Conservation (phyloP, 495 filamentous ascomycete genomes). For the Thozetella sp. region DNA sequence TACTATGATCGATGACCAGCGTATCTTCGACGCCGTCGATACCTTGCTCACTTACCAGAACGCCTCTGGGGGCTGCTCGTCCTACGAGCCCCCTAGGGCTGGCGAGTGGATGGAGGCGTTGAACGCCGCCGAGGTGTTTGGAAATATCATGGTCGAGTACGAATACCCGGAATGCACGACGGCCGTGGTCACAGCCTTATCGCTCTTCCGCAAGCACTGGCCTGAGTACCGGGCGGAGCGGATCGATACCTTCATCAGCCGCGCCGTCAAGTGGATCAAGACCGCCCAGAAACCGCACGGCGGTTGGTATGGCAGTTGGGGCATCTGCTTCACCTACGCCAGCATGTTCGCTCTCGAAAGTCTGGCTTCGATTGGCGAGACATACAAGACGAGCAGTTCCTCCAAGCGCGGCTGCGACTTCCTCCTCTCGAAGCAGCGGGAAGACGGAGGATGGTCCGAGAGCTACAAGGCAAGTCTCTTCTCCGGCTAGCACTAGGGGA, state of each 20-base stretch:
- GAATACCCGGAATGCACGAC: slow-evolving; percentile 98
- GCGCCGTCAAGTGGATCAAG: slow-evolving; percentile 81
- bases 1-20: slow-evolving; percentile 67
- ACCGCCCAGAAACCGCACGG: slow-evolving; percentile 78
- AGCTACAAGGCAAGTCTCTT: slow-evolving; percentile 72
- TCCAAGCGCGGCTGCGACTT: slow-evolving; percentile 82
- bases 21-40: slow-evolving; percentile 86
- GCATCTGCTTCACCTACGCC: slow-evolving; percentile 96
- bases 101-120: slow-evolving; percentile 78
- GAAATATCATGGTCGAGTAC: slow-evolving; percentile 96
- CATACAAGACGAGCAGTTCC: slow-evolving; percentile 69
- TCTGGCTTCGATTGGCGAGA: slow-evolving; percentile 79
- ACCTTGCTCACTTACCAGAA: slow-evolving; percentile 94
- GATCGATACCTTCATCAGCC: slow-evolving; percentile 68
- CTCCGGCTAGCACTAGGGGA: not conserved
- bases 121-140: slow-evolving; percentile 97
- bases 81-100: slow-evolving; percentile 83
- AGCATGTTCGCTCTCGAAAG: slow-evolving; percentile 93
- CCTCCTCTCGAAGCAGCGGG: slow-evolving; percentile 76
- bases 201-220: slow-evolving; percentile 78
- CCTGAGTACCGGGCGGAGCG: slow-evolving; percentile 78
- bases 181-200: slow-evolving; percentile 87
- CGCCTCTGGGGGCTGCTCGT: slow-evolving; percentile 81
- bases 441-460: slow-evolving; percentile 96
- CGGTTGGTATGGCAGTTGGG: slow-evolving; percentile 96